Conservation (phyloP, 164 flowering plant species). For the Berberis thunbergii region DNA sequence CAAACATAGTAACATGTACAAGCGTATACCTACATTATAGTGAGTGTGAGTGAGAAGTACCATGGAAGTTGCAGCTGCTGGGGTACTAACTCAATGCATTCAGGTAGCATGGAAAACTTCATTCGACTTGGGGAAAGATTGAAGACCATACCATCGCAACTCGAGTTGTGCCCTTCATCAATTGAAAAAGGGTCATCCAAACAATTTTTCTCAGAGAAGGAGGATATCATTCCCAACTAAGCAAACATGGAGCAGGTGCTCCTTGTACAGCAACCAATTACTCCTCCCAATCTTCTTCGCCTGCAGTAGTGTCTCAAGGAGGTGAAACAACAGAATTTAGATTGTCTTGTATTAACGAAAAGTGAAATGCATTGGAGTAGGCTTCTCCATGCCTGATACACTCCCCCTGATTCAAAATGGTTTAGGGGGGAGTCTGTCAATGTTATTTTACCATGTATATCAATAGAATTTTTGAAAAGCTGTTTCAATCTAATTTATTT, state of each 20-base stretch:
- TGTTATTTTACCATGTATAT: no score
- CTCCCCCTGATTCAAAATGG: no score
- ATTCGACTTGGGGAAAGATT: neutral
- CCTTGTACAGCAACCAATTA: neutral
- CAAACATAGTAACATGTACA: neutral
- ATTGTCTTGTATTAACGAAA: neutral
- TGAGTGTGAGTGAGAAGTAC: neutral
- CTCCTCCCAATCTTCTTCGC: neutral
- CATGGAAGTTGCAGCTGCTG: neutral
- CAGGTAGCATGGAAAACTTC: neutral
- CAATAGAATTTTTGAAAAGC: no score
- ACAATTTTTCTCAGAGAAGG: neutral
- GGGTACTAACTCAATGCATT: neutral
- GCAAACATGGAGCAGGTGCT: neutral
- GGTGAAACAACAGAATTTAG: neutral
- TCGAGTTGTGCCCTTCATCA: slow-evolving; percentile 9
- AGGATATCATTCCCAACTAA: slow-evolving; percentile 1
- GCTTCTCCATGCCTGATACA: no score
- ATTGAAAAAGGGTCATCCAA: neutral
- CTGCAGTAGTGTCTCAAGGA: neutral
- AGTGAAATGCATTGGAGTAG: no score
- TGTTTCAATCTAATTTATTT: no score
- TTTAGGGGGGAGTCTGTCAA: no score
- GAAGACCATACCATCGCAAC: neutral
- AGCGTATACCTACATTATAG: neutral